A percentile compares a stretch with the other conserved stretches of the same genome.
Conservation (phyloP, 257 asterid species). For the Solanum pinnatisectum region DNA sequence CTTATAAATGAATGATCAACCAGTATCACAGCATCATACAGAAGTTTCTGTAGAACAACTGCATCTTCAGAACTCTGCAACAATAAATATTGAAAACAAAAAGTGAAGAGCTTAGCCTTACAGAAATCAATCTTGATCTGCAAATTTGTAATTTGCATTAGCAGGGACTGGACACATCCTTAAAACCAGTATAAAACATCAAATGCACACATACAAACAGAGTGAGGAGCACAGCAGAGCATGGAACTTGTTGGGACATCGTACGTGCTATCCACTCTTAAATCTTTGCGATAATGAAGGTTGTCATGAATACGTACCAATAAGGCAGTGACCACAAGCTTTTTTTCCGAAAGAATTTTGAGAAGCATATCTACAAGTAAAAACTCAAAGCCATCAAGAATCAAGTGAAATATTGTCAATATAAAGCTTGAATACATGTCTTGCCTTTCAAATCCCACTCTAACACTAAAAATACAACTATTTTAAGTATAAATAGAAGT, state of each 20-base stretch:
- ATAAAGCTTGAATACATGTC: neutral
- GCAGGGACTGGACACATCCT: neutral
- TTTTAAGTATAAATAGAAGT: neutral
- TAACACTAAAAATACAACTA: neutral
- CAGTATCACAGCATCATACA: slow-evolving; percentile 57
- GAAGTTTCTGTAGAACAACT: slow-evolving; percentile 30
- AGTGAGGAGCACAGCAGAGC: neutral
- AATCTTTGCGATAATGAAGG: slow-evolving; percentile 1
- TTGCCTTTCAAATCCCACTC: neutral
- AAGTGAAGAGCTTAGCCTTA: neutral
- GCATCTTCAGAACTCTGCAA: slow-evolving; percentile 51
- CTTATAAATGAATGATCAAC: slow-evolving; percentile 39
- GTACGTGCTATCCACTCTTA: neutral
- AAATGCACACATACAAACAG: neutral
- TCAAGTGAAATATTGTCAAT: neutral
- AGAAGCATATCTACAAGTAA: slow-evolving; percentile 65
- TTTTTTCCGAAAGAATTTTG: slow-evolving; percentile 52
- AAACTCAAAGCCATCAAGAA: neutral
- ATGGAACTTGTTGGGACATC: neutral
- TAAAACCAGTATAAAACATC: neutral
- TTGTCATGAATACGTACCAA: slow-evolving; percentile 41
- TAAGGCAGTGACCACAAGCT: slow-evolving; percentile 38
- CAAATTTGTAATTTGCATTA: neutral
- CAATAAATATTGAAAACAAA: neutral
- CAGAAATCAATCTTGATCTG: neutral